Base-by-base conservation (phyloP, 805 yeast genomes). In the Henningerozyma blattae region DNA sequence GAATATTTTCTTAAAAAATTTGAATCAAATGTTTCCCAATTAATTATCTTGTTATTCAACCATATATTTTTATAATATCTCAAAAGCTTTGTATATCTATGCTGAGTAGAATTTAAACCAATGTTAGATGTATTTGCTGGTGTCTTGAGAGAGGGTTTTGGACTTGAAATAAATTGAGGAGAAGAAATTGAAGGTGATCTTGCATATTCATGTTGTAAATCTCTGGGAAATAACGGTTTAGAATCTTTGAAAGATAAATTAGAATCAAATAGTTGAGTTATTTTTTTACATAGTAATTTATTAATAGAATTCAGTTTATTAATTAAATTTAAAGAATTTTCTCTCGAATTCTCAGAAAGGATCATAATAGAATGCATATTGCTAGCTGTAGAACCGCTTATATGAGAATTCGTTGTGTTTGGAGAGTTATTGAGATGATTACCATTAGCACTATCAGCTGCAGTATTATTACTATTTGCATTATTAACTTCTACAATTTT, bases 1-100 rank as follows among this genome's bases (percentile, higher is more conserved):
- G 46, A 22, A 39, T 52, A 54, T 18, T 45, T 51, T 9, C 49
- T 32, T 10, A 62, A 34, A 34, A 62, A 61, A 16, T 50, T 52
- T 2, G 48, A 25, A 18, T 46, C 44, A 19, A 48, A 47, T 0
- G 57, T 43, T 13, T 46, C 46, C 65, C 65, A 64, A n/a, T 53
- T 50, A 22, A 47, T 39, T 2, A 64, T 48, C 13, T 56, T 54
- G 24, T 50, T 49, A 35, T 60, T 61, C 16, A 63, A 44, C 68
- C 68, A 63, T 4, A 63, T 45, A 27, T 56, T 56, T 34, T 56
- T 56, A 32, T 52, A 56, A 34, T 50, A 56, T 12, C 59, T 48
- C 27, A 48, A 34, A 25, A 56, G 38, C 33, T 52, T 54, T 34
- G 51, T 35, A 32, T 53, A 54, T 30, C 48, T 48, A 31, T 48